Conservation (phyloP, 768 basidiomycete genomes). For the Rhodosporidiobolus sp. region DNA sequence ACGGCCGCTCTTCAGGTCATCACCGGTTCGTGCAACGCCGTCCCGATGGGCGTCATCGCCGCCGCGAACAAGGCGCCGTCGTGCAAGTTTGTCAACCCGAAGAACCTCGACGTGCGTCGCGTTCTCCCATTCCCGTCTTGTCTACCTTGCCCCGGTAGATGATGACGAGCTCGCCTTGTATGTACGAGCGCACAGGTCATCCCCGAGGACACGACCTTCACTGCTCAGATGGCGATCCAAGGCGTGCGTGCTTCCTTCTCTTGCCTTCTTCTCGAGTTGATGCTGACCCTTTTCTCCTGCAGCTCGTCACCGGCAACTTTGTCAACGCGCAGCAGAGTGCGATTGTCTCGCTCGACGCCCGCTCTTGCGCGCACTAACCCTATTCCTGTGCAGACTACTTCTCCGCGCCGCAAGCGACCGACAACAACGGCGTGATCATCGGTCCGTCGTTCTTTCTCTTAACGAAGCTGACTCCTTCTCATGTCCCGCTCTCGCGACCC, state of each 20-base stretch:
- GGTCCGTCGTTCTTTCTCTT: conserved; percentile 45
- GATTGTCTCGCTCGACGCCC: not conserved
- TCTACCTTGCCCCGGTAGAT: too few relatives aligned
- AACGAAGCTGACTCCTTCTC: not conserved
- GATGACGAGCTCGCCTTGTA: too few relatives aligned
- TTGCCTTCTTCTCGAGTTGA: conserved; percentile 39
- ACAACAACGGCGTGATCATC: conserved; percentile 56
- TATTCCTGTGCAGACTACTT: not conserved
- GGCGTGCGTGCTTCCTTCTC: conserved; percentile 34
- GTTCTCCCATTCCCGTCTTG: not conserved
- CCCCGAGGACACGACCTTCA: conserved; percentile 56
- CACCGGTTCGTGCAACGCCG: conserved; percentile 62
- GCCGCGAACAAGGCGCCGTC: conserved; percentile 55
- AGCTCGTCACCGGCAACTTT: conserved; percentile 56
- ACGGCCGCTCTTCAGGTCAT: conserved; percentile 46
- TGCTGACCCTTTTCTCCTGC: conserved; percentile 44
- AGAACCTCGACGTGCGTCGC: conserved; percentile 48
- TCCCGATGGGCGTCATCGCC: conserved; percentile 60
- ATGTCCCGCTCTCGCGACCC: not conserved
- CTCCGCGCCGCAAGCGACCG: conserved; percentile 58
- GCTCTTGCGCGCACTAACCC: too few relatives aligned
- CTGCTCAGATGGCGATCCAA: conserved; percentile 55
- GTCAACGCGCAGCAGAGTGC: conserved; percentile 39
- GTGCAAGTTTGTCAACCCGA: conserved; percentile 55
- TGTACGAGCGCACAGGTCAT: conserved; percentile 45